phyloP scores from a whole-genome alignment of 768 basidiomycete species.

The Mycena pura region DNA sequence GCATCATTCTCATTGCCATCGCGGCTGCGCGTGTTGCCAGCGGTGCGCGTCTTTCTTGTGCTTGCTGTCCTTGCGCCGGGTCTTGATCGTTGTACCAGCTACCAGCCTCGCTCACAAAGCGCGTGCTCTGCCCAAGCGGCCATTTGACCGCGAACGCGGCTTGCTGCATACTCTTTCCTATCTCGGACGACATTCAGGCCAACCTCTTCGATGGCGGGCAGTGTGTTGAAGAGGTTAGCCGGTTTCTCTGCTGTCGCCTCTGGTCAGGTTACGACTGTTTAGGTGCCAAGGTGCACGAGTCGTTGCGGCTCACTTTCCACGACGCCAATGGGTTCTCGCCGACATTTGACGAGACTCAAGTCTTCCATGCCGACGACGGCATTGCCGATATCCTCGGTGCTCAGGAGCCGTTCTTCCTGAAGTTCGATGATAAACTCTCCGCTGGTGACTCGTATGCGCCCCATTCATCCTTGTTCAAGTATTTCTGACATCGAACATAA shows the following conservation, averaged over 20 bases:
- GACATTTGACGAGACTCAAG: no score
- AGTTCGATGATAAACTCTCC: constrained; percentile 32
- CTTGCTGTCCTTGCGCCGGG: neutral
- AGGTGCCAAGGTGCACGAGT: constrained; percentile 4
- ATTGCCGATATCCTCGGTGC: constrained; percentile 39
- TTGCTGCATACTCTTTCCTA: constrained; percentile 19
- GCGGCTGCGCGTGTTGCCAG: constrained; percentile 4
- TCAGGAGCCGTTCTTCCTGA: constrained; percentile 35
- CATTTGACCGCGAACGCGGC: constrained; percentile 26
- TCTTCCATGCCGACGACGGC: constrained; percentile 44
- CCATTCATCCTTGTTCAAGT: no score
- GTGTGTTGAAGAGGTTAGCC: constrained; percentile 20
- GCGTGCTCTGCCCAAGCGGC: constrained; percentile 25
- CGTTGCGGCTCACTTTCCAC: constrained; percentile 19
- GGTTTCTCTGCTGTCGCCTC: neutral
- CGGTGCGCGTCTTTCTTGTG: neutral
- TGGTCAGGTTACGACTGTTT: neutral
- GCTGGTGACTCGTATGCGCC: constrained; percentile 46
- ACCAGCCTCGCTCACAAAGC: constrained; percentile 15
- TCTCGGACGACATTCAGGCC: constrained; percentile 17
- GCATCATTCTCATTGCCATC: constrained; percentile 1
- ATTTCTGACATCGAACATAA: no score
- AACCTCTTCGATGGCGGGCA: constrained; percentile 20
- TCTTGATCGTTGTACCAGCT: neutral
- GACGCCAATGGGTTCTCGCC: constrained; percentile 27